Evolutionary conservation across 176 grass and related monocot genomes (phyloP), one percentile per base, ranked within the genome.

Genomic region (Raddia guianensis): DNA sequence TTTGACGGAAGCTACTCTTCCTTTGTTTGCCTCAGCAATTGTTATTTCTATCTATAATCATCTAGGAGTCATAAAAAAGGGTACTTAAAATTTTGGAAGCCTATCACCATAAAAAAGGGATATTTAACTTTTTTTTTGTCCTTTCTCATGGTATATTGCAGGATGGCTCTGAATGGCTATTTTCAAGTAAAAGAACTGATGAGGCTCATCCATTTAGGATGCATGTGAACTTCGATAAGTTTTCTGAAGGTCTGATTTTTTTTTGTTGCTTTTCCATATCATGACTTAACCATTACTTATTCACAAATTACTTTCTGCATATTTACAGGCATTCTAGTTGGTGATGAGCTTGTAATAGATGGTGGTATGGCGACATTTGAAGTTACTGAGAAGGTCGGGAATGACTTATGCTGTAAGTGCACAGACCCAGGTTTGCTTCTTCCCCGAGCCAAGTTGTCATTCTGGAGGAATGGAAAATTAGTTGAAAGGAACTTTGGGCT

Each of bases 351-450:
- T 83, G 88, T 93, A 33, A 80, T 90, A 77, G 91, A 93, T 50
- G 88, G 91, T 83, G 91, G 91, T 70, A 93, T 93, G 91, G 66
- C 71, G 68, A 86, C 91, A 76, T 93, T 93, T 88, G 63, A 81
- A 88, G 86, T 93, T 86, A 73, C 68, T 63, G 75, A 88, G 75
- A 93, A 83, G 58, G 73, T 74, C 47, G 79, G 74, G 63, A 86
- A 83, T 90, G 83, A 83, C 78, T 80, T 93, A 27, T 12, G 12
- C 43, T 93, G 91, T 82, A 88, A 88, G 61, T 90, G 91, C 75
- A 90, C 79, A 6, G 83, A 93, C 48, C 85, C 88, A 69, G 88
- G 91, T 50, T 79, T 93, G 71, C 88, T 93, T 81, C 88, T 93
- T 66, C 88, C 91, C 83, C 82, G 59, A 77, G 91, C 88, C 73